Evolutionary conservation across 1,284 basidiomycete genomes (phyloP), one percentile per base, ranked within the genome.

Genomic region (Boletus sp.): DNA sequence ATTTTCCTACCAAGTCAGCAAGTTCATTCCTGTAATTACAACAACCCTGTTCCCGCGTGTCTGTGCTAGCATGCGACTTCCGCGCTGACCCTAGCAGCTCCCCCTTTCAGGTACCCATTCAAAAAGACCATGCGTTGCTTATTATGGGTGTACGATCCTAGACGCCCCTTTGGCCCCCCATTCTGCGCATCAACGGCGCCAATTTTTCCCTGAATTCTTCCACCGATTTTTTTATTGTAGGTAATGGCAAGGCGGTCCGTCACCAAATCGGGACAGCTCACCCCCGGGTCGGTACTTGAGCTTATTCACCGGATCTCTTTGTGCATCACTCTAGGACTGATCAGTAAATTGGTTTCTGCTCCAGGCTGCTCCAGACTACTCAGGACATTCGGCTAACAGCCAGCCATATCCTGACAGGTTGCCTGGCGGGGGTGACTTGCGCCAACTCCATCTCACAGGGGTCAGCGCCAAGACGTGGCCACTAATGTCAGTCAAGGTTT

Each of bases 11-110:
- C 21, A 7, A 17, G 46, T 60, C 54, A 44, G 55, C 53, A 59
- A 60, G 33, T 60, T 65, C 68, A 62, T 48, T 60, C 49, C 47
- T 69, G 52, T 19, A 31, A 61, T 58, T 68, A 55, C 65, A 58
- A 57, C 69, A 61, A 61, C 59, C 65, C 69, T 66, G 65, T 61
- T 69, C 59, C 69, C 63, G 69, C 67, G 38, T 70, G 71, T 60
- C 55, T 40, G 9, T 14, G 19, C 31, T 55, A 58, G 46, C 69
- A 68, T 57, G 69, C 68, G 59, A 62, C 53, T 54, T 63, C 67
- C 68, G 58, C 35, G 61, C 58, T 43, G 46, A 49, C 55, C 49
- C 46, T 52, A 60, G 52, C 17, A 52, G 37, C 55, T 57, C 52
- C 25, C 58, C 38, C 52, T 49, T 52, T 61, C 52, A n/a, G 30